These are phyloP conservation scores for Paecilomyces sp. DNA, from an alignment of 2,329 filamentous ascomycete species.

Conservation along the genomic window DNA sequence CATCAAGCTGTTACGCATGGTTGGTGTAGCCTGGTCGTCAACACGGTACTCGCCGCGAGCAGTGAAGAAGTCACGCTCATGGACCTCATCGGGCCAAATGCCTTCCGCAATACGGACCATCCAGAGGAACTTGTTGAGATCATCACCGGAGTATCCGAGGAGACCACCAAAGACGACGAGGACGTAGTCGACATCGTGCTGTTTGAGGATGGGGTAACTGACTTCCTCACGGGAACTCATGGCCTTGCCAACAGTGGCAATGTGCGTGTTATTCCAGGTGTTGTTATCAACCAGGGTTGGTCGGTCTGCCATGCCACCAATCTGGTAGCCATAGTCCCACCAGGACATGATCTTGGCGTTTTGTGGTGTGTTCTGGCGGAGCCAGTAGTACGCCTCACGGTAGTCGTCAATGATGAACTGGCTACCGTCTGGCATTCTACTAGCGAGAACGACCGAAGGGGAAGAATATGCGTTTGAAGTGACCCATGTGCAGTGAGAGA, in stretches of 20 bases:
- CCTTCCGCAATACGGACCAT: constrained; percentile 99
- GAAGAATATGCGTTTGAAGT: constrained; percentile 99
- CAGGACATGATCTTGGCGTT: constrained; percentile 99
- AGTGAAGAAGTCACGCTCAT: constrained; percentile 95
- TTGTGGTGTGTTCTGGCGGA: constrained; percentile 89
- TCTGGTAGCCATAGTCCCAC: constrained; percentile 99
- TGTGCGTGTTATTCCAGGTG: constrained; percentile 99
- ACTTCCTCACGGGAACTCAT: constrained; percentile 98
- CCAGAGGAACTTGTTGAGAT: constrained; percentile 99
- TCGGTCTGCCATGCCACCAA: constrained; percentile 97
- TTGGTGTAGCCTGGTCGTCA: constrained; percentile 84
- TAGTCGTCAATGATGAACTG: constrained; percentile 99
- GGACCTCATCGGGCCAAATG: constrained; percentile 99
- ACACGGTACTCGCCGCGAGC: constrained; percentile 88
- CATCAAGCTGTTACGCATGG: constrained; percentile 99
- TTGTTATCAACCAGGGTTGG: constrained; percentile 98
- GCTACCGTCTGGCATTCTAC: constrained; percentile 82
- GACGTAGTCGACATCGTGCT: constrained; percentile 99
- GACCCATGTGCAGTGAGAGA: constrained; percentile 98
- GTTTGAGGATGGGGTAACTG: constrained; percentile 95
- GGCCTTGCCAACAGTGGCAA: constrained; percentile 96
- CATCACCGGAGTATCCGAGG: constrained; percentile 93
- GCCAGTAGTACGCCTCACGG: constrained; percentile 98
- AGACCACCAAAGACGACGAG: constrained; percentile 93
- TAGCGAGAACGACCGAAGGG: constrained; percentile 91